Percentiles rank a stretch among this genome's conserved stretches.
Conservation (phyloP, 345 rosid genomes). For the Rhodomyrtus tomentosa region DNA sequence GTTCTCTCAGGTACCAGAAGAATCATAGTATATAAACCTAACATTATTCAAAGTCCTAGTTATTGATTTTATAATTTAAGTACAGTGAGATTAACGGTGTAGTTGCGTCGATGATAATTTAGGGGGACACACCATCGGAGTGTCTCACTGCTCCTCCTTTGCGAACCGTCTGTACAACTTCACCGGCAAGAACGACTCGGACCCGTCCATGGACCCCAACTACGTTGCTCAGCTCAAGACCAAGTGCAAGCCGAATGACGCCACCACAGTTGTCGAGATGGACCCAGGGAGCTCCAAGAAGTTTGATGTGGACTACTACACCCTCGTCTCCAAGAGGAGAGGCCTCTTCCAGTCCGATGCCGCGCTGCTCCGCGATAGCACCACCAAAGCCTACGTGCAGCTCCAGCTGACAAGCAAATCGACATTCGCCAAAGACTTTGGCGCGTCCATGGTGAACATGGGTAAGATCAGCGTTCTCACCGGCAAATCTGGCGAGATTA, state of each 20-base stretch:
- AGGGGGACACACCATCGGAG: conserved; percentile 67
- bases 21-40: background rate
- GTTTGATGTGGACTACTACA: conserved; percentile 41
- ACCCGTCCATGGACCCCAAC: conserved; percentile 28
- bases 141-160: conserved; percentile 44
- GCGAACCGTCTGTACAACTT: conserved; percentile 48
- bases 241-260: conserved; percentile 35
- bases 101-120: background rate
- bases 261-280: conserved; percentile 44
- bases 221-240: conserved; percentile 13
- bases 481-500: conserved; percentile 36
- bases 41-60: background rate
- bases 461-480: conserved; percentile 53
- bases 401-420: conserved; percentile 11
- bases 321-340: conserved; percentile 37
- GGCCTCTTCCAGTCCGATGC: conserved; percentile 59
- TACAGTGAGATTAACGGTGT: background rate
- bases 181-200: conserved; percentile 49
- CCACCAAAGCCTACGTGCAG: conserved; percentile 32
- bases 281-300: conserved; percentile 57
- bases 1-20: conserved; percentile 39
- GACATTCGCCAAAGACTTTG: conserved; percentile 41
- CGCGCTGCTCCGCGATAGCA: conserved; percentile 37
- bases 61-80: background rate
- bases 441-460: conserved; percentile 56